These are phyloP conservation scores for Candolleomyces eurysporus DNA, from an alignment of 768 basidiomycete genomes.

Conservation along the genomic window DNA sequence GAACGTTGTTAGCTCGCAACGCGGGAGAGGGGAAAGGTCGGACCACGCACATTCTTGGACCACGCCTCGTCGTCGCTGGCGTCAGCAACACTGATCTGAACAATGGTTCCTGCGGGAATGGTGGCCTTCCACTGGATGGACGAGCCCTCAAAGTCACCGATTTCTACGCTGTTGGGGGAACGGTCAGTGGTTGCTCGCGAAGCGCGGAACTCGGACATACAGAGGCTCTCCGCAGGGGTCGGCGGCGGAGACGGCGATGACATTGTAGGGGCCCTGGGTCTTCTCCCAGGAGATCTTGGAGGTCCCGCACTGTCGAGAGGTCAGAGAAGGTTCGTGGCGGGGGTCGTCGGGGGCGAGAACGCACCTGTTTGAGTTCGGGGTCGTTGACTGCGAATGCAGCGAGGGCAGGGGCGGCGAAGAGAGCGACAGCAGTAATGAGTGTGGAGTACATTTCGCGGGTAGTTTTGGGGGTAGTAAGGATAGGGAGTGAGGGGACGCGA, in stretches of 20 bases:
- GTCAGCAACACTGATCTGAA: constrained; percentile 57
- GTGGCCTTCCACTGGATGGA: constrained; percentile 43
- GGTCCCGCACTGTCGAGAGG: constrained; percentile 47
- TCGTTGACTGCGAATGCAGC: constrained; percentile 55
- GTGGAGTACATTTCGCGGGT: constrained; percentile 69
- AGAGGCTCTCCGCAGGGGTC: constrained; percentile 60
- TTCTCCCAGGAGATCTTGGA: constrained; percentile 51
- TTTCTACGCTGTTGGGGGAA: constrained; percentile 45
- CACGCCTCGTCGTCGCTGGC: constrained; percentile 58
- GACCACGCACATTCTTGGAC: constrained; percentile 50
- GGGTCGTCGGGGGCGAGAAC: constrained; percentile 6
- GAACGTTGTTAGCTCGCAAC: constrained; percentile 2
- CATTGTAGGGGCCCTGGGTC: constrained; percentile 50
- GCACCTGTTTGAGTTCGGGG: constrained; percentile 54
- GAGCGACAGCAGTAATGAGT: constrained; percentile 63
- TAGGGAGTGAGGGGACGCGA: constrained; percentile 20
- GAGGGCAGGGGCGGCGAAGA: constrained; percentile 58
- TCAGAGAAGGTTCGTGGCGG: neutral
- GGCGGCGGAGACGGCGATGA: constrained; percentile 49
- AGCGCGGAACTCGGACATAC: constrained; percentile 37
- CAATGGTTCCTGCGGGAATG: constrained; percentile 45
- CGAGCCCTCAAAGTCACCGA: constrained; percentile 52
- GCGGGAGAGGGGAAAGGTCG: constrained; percentile 8
- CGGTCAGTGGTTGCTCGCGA: neutral
- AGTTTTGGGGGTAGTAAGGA: constrained; percentile 8